Conservation (phyloP, 805 yeast genomes). For the Debaryomyces castellii region DNA sequence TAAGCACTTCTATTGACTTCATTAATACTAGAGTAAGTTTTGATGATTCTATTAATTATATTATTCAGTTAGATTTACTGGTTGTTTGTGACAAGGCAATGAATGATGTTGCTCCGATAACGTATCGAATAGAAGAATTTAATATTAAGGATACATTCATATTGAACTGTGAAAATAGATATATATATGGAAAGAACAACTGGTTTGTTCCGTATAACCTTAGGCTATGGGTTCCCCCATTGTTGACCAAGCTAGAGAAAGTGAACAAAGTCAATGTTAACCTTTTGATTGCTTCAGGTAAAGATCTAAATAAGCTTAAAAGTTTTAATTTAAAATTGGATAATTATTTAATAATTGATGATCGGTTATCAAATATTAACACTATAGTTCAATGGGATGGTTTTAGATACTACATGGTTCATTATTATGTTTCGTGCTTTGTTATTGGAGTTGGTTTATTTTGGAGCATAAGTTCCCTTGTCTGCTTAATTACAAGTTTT, state of each 20-base stretch:
- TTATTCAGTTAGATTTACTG: constrained; percentile 19
- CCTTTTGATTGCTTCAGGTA: neutral
- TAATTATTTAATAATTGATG: constrained; percentile 13
- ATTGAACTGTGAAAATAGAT: constrained; percentile 31
- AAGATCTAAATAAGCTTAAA: neutral
- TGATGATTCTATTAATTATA: constrained; percentile 11
- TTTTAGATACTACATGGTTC: constrained; percentile 38
- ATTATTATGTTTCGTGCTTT: constrained; percentile 31
- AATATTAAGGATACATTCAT: constrained; percentile 11
- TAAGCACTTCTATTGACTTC: neutral
- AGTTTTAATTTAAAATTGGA: neutral
- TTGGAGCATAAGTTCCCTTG: constrained; percentile 33
- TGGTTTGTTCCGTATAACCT: constrained; percentile 34
- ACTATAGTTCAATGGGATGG: constrained; percentile 40
- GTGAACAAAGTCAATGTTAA: constrained; percentile 8
- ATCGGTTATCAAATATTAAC: constrained; percentile 10
- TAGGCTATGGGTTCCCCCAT: constrained; percentile 38
- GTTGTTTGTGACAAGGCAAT: constrained; percentile 22
- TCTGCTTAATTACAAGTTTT: constrained; percentile 27
- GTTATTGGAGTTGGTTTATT: constrained; percentile 35
- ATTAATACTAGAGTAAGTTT: constrained; percentile 5
- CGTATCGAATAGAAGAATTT: constrained; percentile 5
- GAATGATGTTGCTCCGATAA: constrained; percentile 14
- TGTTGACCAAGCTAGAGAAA: constrained; percentile 16
- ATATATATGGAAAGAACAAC: constrained; percentile 29